These are phyloP conservation scores for Zymoseptoria pseudotritici DNA, from an alignment of 2,329 filamentous ascomycete genomes.

Conservation along the genomic window DNA sequence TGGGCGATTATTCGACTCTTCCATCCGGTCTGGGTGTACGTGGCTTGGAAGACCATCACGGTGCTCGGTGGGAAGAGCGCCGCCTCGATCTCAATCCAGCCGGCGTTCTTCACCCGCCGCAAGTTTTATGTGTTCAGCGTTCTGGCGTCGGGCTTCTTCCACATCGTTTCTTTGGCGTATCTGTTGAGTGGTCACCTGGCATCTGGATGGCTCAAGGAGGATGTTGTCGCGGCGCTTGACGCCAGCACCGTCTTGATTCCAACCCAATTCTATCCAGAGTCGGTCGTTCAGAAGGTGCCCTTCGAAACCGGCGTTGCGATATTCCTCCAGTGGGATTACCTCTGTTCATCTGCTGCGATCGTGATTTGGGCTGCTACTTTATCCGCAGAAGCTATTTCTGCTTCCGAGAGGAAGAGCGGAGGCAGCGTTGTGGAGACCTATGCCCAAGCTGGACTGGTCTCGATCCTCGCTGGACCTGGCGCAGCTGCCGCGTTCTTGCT, in stretches of 20 bases:
- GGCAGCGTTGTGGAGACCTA: constrained; percentile 1
- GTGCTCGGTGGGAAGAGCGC: neutral
- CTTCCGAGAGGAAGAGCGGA: neutral
- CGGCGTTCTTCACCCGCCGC: neutral
- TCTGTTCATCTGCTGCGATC: constrained; percentile 13
- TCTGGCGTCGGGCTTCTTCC: constrained; percentile 16
- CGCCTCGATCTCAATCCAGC: neutral
- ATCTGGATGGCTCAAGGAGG: constrained; percentile 12
- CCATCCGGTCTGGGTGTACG: constrained; percentile 16
- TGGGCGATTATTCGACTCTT: constrained; percentile 19
- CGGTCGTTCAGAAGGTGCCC: constrained; percentile 4
- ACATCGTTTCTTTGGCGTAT: constrained; percentile 12
- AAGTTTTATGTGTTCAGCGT: constrained; percentile 18
- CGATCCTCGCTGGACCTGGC: constrained; percentile 14
- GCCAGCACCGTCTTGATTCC: constrained; percentile 10
- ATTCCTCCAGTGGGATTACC: constrained; percentile 20
- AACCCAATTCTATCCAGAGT: constrained; percentile 11
- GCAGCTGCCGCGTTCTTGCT: constrained; percentile 19
- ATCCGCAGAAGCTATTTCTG: constrained; percentile 8
- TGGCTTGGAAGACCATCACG: constrained; percentile 5
- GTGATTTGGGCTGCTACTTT: constrained; percentile 14
- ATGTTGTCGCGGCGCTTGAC: constrained; percentile 9
- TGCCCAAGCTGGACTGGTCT: constrained; percentile 8
- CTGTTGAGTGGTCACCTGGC: constrained; percentile 7
- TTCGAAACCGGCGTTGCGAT: constrained; percentile 15